Conservation (phyloP, 1,139 yeast species). For the Scheffersomyces stambukii region DNA sequence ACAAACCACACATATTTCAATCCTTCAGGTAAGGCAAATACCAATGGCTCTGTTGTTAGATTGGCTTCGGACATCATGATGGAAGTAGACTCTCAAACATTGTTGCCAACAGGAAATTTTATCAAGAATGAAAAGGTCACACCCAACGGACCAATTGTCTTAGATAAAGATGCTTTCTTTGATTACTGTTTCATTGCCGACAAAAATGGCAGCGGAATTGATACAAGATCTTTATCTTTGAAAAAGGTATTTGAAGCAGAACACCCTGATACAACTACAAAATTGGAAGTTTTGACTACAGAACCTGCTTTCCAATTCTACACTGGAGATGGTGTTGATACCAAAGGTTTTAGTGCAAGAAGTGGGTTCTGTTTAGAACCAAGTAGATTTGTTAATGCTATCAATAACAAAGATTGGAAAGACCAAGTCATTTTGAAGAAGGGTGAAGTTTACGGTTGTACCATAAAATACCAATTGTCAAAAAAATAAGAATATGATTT, state of each 20-base stretch:
- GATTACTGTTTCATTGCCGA: conserved; percentile 54
- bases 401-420: conserved; percentile 45
- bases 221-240: conserved; percentile 41
- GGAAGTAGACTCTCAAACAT: conserved; percentile 31
- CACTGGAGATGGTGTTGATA: conserved; percentile 52
- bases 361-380: conserved; percentile 66
- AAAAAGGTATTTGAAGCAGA: conserved; percentile 41
- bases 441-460: conserved; percentile 55
- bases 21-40: conserved; percentile 23
- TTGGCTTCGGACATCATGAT: conserved; percentile 26
- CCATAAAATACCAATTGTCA: conserved; percentile 30
- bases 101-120: conserved; percentile 51
- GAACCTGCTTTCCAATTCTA: conserved; percentile 70
- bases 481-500: too few species aligned
- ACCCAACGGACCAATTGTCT: conserved; percentile 20
- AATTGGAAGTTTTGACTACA: conserved; percentile 47
- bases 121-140: conserved; percentile 16
- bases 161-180: conserved; percentile 22
- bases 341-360: conserved; percentile 39
- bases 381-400: conserved; percentile 56
- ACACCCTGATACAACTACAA: conserved; percentile 42
- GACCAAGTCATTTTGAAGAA: conserved; percentile 48
- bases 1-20: conserved; percentile 67
- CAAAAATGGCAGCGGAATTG: conserved; percentile 24
- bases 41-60: conserved; percentile 32